Conservation (phyloP, 2,329 filamentous ascomycete genomes). For the Gliomastix tumulicola region DNA sequence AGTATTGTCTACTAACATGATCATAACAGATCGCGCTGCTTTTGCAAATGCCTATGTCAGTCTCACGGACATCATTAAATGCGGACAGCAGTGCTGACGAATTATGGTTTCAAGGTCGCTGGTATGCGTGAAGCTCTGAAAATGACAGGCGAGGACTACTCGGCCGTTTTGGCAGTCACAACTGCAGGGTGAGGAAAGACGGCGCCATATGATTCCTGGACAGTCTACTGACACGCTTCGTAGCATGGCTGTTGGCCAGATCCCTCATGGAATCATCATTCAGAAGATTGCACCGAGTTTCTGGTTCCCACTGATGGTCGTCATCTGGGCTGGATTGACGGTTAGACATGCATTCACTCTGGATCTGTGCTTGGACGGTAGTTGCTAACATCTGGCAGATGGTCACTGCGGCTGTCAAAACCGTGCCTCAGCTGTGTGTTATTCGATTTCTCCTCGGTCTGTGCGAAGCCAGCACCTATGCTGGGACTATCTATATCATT, state of each 20-base stretch:
- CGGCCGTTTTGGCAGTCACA: slow-evolving; percentile 14
- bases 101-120: too few relatives aligned
- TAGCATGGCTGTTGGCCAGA: slow-evolving; percentile 41
- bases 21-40: slow-evolving; percentile 9
- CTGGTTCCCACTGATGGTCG: slow-evolving; percentile 53
- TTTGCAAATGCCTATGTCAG: slow-evolving; percentile 13
- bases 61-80: not conserved
- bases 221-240: not conserved
- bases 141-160: slow-evolving; percentile 31
- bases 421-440: slow-evolving; percentile 16
- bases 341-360: too few relatives aligned
- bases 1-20: not conserved
- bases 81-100: not conserved
- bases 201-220: too few relatives aligned
- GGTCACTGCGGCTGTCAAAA: slow-evolving; percentile 22
- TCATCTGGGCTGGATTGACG: slow-evolving; percentile 53
- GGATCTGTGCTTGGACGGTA: too few relatives aligned
- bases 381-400: too few relatives aligned
- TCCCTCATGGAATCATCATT: slow-evolving; percentile 50
- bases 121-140: slow-evolving; percentile 34
- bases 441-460: slow-evolving; percentile 19
- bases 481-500: slow-evolving; percentile 24
- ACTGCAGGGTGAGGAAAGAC: slow-evolving; percentile 18
- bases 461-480: slow-evolving; percentile 17
- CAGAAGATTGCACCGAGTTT: slow-evolving; percentile 52